phyloP scores from a whole-genome alignment of 345 rosid genomes.

The Populus deltoides region DNA sequence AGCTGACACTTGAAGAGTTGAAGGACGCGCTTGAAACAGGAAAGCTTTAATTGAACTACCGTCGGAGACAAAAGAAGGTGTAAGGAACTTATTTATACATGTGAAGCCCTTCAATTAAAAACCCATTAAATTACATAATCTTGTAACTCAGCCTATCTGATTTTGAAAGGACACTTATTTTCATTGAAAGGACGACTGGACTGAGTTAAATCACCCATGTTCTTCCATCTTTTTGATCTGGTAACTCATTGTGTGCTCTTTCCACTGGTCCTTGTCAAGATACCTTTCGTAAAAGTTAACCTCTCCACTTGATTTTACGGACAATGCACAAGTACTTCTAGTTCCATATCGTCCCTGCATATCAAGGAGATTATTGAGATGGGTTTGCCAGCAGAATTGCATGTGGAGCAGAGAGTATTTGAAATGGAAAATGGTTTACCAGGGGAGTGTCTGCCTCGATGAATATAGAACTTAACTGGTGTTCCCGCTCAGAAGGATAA shows the following conservation, averaged over 20 bases:
- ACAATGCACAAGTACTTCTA: constrained; percentile 60
- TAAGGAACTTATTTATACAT: background rate
- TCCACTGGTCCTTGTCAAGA: constrained; percentile 54
- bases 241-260: constrained; percentile 36
- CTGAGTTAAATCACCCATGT: background rate
- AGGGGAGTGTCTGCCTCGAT: constrained; percentile 35
- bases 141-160: background rate
- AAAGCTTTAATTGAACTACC: background rate
- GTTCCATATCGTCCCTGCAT: constrained; percentile 68
- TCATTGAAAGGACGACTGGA: background rate
- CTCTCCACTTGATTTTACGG: constrained; percentile 45
- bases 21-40: background rate
- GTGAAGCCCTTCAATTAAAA: background rate
- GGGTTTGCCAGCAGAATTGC: background rate
- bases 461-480: constrained; percentile 55
- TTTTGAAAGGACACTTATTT: too few species aligned
- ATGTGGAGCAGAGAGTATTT: background rate
- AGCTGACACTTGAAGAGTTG: background rate
- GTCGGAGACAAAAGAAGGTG: background rate
- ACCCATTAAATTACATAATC: background rate
- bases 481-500: constrained; percentile 40
- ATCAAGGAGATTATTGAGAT: background rate
- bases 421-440: constrained; percentile 23
- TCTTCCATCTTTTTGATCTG: constrained; percentile 22
- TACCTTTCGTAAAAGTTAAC: constrained; percentile 51